These are phyloP conservation scores for Dioszegia aurantiaca DNA, from an alignment of 768 basidiomycete species.

Conservation along the genomic window DNA sequence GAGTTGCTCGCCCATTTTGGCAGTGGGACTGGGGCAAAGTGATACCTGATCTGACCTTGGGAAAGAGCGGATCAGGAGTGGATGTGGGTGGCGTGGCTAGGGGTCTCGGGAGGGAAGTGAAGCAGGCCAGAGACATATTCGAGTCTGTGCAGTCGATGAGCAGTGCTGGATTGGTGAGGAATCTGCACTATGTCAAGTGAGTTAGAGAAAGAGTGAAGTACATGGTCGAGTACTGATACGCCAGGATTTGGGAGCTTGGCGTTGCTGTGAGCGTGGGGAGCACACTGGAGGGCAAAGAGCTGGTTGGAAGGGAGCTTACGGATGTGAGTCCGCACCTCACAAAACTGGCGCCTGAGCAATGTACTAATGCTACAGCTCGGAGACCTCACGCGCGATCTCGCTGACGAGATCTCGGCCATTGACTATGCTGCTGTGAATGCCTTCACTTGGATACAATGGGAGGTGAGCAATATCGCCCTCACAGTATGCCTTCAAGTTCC, in stretches of 20 bases:
- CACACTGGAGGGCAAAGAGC: slow-evolving; percentile 31
- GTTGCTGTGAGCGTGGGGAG: slow-evolving; percentile 34
- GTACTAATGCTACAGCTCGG: slow-evolving; percentile 37
- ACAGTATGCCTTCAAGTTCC: background rate
- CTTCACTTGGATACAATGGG: slow-evolving; percentile 44
- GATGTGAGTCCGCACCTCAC: slow-evolving; percentile 25
- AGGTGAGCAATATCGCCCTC: slow-evolving; percentile 31
- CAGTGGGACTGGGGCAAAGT: slow-evolving; percentile 10
- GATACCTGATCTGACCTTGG: background rate
- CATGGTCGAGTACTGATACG: too few relatives aligned
- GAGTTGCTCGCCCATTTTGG: slow-evolving; percentile 30
- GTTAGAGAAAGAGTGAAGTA: too few relatives aligned
- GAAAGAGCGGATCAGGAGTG: slow-evolving; percentile 7
- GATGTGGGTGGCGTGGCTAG: slow-evolving; percentile 32
- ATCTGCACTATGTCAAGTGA: slow-evolving; percentile 39
- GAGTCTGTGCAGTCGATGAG: slow-evolving; percentile 35
- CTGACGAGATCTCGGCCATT: slow-evolving; percentile 38
- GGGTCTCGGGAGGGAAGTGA: slow-evolving; percentile 31
- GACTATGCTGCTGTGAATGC: slow-evolving; percentile 39
- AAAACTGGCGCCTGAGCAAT: background rate
- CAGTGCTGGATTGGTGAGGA: slow-evolving; percentile 27
- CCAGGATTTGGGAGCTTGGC: slow-evolving; percentile 42
- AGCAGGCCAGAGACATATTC: slow-evolving; percentile 38
- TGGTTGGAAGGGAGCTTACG: slow-evolving; percentile 29
- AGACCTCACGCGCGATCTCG: slow-evolving; percentile 37